Conservation (phyloP, 2,329 filamentous ascomycete genomes). For the Phialophora macrospora region DNA sequence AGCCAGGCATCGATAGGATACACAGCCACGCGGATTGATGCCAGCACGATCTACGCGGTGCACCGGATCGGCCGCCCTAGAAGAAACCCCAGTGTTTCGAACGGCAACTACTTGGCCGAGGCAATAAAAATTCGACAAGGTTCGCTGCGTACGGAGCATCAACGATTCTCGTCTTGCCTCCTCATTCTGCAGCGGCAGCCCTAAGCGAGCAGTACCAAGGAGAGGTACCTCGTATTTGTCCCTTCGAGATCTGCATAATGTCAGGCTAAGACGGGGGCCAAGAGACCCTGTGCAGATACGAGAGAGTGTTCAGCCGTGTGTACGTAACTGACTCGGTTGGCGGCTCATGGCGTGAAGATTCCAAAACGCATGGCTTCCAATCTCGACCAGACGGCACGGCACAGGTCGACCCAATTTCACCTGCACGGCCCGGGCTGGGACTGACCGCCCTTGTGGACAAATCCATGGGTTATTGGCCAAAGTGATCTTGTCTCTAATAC, state of each 20-base stretch:
- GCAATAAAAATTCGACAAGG: neutral
- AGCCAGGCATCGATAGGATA: neutral
- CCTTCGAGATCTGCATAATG: neutral
- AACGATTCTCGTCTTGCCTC: neutral
- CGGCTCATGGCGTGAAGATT: neutral
- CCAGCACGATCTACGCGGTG: neutral
- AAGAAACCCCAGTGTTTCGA: neutral
- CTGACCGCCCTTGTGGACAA: neutral
- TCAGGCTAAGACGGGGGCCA: neutral
- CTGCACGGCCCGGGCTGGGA: neutral
- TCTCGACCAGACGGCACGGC: neutral
- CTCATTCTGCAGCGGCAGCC: neutral
- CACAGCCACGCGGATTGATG: neutral
- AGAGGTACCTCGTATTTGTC: too few species aligned
- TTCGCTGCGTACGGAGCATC: too few species aligned
- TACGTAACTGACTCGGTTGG: neutral
- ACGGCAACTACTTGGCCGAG: neutral
- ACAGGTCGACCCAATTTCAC: neutral
- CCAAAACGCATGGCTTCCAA: neutral
- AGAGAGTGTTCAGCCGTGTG: neutral
- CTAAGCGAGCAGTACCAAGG: neutral
- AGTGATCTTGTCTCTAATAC: neutral
- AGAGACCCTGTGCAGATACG: neutral
- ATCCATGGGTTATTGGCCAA: neutral
- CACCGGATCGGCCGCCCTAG: neutral